A percentile compares a stretch with the other conserved stretches of the same genome.
These are phyloP conservation scores for Bolboschoenoplectus hybrid DNA, from an alignment of 202 grass and related monocot genomes.

Conservation along the genomic window DNA sequence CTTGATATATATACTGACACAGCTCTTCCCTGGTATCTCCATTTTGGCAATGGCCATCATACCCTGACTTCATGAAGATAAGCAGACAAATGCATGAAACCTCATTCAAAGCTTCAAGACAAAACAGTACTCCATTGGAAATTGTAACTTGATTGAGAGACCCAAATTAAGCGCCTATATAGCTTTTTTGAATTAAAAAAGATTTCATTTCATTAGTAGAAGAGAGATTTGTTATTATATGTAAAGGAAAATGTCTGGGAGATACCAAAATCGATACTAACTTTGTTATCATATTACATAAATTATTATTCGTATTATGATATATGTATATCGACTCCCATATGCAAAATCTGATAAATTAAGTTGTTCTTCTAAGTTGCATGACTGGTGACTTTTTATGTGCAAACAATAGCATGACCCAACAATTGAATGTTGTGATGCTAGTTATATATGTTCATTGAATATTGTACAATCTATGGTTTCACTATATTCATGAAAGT, in stretches of 20 bases:
- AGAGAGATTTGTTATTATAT: constrained; percentile 18
- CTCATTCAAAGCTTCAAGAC: constrained; percentile 42
- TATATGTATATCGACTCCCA: no score
- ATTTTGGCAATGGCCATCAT: constrained; percentile 42
- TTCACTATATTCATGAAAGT: constrained; percentile 21
- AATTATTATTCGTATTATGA: no score
- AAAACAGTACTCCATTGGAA: constrained; percentile 39
- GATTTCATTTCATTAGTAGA: constrained; percentile 18
- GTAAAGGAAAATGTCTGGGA: background rate
- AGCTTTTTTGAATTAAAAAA: background rate
- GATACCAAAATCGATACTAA: no score
- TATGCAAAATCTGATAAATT: no score
- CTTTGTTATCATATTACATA: no score
- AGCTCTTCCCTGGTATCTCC: constrained; percentile 25
- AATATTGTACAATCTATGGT: constrained; percentile 13
- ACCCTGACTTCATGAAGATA: constrained; percentile 31
- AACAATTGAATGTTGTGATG: constrained; percentile 26
- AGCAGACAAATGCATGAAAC: constrained; percentile 37
- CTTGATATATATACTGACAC: constrained; percentile 34
- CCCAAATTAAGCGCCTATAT: background rate
- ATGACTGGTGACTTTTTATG: constrained; percentile 12
- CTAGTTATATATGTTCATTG: constrained; percentile 7
- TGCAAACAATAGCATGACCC: background rate
- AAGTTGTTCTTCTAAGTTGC: constrained; percentile 7
- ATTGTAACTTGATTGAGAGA: constrained; percentile 41